phyloP scores from a whole-genome alignment of 768 basidiomycete genomes.

The Exsudoporus frostii region DNA sequence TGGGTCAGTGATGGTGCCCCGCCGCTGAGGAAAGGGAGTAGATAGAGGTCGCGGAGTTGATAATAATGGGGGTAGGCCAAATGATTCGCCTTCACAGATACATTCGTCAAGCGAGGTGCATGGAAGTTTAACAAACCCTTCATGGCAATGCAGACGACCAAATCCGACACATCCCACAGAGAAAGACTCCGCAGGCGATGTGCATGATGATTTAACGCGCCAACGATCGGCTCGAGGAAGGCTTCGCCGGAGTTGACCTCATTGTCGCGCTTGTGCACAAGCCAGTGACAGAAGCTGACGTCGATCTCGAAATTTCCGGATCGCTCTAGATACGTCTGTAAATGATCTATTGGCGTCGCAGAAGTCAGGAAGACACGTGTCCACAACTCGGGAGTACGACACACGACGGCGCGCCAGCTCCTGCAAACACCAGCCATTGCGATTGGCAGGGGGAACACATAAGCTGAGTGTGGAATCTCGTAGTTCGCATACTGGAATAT shows the following conservation, averaged over 20 bases:
- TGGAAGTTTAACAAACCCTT: background rate
- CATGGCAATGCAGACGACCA: conserved; percentile 2
- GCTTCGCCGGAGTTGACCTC: background rate
- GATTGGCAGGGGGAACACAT: background rate
- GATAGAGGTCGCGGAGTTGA: background rate
- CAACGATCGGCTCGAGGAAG: conserved; percentile 4
- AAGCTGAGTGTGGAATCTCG: background rate
- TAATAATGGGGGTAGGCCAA: conserved; percentile 5
- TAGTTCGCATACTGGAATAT: conserved; percentile 11
- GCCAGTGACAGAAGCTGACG: conserved; percentile 14
- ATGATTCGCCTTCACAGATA: conserved; percentile 12
- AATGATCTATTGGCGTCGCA: background rate
- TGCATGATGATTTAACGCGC: background rate
- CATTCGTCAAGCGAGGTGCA: conserved; percentile 4
- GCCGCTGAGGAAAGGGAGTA: conserved; percentile 13
- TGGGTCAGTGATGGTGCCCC: conserved; percentile 6
- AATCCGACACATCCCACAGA: conserved; percentile 16
- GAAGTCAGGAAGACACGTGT: conserved; percentile 16
- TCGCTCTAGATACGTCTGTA: conserved; percentile 6
- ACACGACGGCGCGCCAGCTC: conserved; percentile 7
- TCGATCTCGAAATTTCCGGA: conserved; percentile 9
- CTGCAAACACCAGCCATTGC: conserved; percentile 12
- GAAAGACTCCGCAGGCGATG: conserved; percentile 7
- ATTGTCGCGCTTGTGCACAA: background rate
- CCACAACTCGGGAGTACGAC: conserved; percentile 9